These are phyloP conservation scores for Cadophora sp. DNA, from an alignment of 2,329 filamentous ascomycete species.

Conservation along the genomic window DNA sequence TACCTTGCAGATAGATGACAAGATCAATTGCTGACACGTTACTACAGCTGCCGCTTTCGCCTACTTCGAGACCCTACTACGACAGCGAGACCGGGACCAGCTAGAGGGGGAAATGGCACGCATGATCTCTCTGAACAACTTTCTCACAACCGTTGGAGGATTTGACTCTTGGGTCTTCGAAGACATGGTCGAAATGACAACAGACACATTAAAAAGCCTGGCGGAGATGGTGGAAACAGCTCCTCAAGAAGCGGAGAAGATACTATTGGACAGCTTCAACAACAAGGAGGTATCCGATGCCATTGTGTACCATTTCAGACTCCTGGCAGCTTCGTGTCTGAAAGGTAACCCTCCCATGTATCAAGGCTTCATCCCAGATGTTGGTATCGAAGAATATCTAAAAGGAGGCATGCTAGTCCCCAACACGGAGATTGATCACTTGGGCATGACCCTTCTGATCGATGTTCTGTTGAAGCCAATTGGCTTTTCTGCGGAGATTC, in stretches of 20 bases:
- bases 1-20: not conserved
- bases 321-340: constrained; percentile 85
- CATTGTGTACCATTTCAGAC: constrained; percentile 85
- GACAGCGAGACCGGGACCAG: constrained; percentile 66
- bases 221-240: constrained; percentile 57
- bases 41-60: constrained; percentile 83
- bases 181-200: constrained; percentile 81
- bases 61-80: constrained; percentile 87
- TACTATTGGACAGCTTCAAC: constrained; percentile 74
- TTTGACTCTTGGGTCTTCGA: constrained; percentile 75
- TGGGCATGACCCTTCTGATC: constrained; percentile 80
- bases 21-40: constrained; percentile 31
- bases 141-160: constrained; percentile 75
- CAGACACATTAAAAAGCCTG: constrained; percentile 70
- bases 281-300: constrained; percentile 68
- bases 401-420: constrained; percentile 73
- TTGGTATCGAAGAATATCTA: constrained; percentile 72
- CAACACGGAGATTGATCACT: constrained; percentile 85
- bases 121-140: constrained; percentile 72
- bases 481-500: constrained; percentile 82
- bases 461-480: constrained; percentile 81
- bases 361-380: constrained; percentile 71
- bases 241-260: constrained; percentile 56
- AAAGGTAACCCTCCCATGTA: constrained; percentile 75
- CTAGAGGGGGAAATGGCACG: constrained; percentile 75